A percentile compares a stretch with the other conserved stretches of the same genome.
Evolutionary conservation across 1,139 yeast species (phyloP).

Genomic region (Pneumocystis jirovecii): DNA sequence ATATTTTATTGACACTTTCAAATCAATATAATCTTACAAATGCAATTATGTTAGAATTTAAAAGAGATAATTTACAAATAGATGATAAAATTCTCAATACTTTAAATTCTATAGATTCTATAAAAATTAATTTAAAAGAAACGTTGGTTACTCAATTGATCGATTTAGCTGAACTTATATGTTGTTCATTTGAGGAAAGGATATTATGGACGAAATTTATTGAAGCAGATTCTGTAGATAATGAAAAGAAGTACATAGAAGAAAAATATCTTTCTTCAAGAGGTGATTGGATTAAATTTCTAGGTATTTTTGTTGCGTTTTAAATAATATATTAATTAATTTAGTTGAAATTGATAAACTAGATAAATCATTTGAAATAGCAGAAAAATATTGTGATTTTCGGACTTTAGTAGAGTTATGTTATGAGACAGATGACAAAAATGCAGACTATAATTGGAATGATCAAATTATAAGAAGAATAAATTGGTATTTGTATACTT

Average conservation of each 20-base stretch:
- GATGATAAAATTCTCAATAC: conserved; percentile 2
- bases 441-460: conserved; percentile 20
- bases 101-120: conserved; percentile 3
- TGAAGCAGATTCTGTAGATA: background rate
- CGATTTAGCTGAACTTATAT: conserved; percentile 3
- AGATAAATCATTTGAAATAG: conserved; percentile 43
- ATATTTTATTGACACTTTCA: conserved; percentile 18
- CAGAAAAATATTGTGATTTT: conserved; percentile 55
- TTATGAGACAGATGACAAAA: conserved; percentile 12
- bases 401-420: conserved; percentile 46
- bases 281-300: conserved; percentile 39
- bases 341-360: conserved; percentile 35
- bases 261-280: conserved; percentile 20
- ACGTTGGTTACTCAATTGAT: conserved; percentile 1
- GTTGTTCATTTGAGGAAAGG: conserved; percentile 10
- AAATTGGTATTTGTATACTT: conserved; percentile 41
- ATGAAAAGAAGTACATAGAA: background rate
- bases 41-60: conserved; percentile 12
- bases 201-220: conserved; percentile 2
- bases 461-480: conserved; percentile 27
- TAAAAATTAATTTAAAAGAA: background rate
- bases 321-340: background rate
- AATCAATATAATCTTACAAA: conserved; percentile 19
- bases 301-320: background rate
- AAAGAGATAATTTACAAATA: conserved; percentile 17